Evolutionary conservation across 768 basidiomycete species (phyloP), one percentile per base, ranked within the genome.

Genomic region (Xerocomellus intermedius): DNA sequence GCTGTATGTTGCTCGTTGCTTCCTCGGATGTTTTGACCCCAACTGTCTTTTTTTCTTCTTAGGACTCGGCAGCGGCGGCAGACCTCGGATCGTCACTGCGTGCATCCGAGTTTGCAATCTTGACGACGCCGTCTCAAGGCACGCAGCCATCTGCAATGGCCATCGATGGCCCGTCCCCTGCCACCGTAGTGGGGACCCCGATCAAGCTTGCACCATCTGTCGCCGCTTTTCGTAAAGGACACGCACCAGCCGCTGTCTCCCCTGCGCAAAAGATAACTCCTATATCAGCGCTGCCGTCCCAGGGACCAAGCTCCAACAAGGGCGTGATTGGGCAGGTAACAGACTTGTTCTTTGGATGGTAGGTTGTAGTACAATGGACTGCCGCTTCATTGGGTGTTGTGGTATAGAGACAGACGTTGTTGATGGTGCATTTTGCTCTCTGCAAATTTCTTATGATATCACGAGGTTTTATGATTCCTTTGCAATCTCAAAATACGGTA

Each of bases 311-410:
- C 5, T 76, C 79, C 9, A 79, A 64, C 57, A 90, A 84, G 66
- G 79, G 85, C 8, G 64, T 90, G 59, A 57, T 91, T 13, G 87
- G 87, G 14, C 87, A 89, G 69, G 82, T 91, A 49, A 85, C 86
- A 13, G 89, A 92, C 74, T 67, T 90, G 58, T 85, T 92, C 45
- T 91, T 90, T 66, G 89, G 89, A 16, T 91, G 89, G 89, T 91
- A 82, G 74, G 43, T 32, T 17, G 17, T 53, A 35, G 22, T 33
- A 37, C 16, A 21, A 32, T 49, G 39, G 39, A 37, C 32, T 37
- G 14, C n/a, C 36, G n/a, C n/a, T 42, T 38, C 44, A n/a, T 32
- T 42, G 9, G 33, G 16, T 41, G 42, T 47, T 19, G 7, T 37
- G 35, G 21, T 19, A 30, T 35, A 28, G 39, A 21, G 22, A 16